These are phyloP conservation scores for Colletotrichum sp. DNA, from an alignment of 2,329 filamentous ascomycete species.

Conservation along the genomic window DNA sequence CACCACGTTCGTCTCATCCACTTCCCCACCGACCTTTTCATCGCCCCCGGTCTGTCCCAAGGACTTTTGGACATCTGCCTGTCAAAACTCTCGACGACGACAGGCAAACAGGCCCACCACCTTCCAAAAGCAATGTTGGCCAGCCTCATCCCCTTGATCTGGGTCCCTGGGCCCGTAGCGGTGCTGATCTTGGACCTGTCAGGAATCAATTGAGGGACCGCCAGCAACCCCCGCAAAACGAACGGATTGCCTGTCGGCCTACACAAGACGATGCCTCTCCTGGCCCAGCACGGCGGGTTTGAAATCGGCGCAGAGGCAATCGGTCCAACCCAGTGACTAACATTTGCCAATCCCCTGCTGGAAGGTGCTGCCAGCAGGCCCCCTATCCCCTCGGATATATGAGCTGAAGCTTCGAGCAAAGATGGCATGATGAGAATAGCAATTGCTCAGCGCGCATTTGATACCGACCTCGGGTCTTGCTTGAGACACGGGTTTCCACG, in stretches of 20 bases:
- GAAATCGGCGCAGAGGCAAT: not conserved
- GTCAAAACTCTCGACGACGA: not conserved
- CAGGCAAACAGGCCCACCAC: not conserved
- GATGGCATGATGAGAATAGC: not conserved
- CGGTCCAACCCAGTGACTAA: not conserved
- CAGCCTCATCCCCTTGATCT: not conserved
- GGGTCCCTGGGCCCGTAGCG: not conserved
- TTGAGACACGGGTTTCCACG: not conserved
- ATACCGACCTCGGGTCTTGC: not conserved
- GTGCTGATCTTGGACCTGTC: not conserved
- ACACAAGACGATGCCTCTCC: not conserved
- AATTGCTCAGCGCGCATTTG: not conserved
- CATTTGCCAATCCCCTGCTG: not conserved
- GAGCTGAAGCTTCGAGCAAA: not conserved
- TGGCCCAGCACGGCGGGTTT: not conserved
- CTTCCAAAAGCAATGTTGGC: conserved; percentile 9
- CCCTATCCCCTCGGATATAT: not conserved
- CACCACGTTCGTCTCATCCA: conserved; percentile 7
- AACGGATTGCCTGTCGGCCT: not conserved
- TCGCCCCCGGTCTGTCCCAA: not conserved
- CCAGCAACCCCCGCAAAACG: not conserved
- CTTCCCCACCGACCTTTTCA: not conserved
- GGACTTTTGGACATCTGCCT: not conserved
- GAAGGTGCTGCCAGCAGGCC: not conserved
- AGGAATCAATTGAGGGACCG: not conserved